Conservation (phyloP, 2,329 filamentous ascomycete species). For the Dactylellina haptotyla region DNA sequence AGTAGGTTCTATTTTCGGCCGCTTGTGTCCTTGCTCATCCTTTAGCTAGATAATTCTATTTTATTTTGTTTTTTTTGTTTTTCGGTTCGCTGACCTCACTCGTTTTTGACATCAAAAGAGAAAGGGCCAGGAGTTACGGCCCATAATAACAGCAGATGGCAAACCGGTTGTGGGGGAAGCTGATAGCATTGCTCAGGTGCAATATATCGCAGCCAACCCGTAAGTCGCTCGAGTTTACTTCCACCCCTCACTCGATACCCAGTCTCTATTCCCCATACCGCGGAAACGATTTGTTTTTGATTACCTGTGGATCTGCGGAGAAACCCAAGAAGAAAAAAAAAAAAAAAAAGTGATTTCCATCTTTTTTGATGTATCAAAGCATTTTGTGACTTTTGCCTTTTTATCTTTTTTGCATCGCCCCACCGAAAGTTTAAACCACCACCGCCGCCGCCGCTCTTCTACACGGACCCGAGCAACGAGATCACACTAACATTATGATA, state of each 20-base stretch:
- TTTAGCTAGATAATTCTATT: background rate
- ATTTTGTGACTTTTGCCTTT: slow-evolving; percentile 28
- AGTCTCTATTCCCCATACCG: background rate
- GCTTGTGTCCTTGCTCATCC: background rate
- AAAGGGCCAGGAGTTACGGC: slow-evolving; percentile 52
- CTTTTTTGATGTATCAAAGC: background rate
- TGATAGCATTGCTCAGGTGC: slow-evolving; percentile 51
- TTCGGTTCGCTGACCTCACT: slow-evolving; percentile 40
- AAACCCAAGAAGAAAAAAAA: background rate
- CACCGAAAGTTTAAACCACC: slow-evolving; percentile 25
- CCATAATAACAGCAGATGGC: slow-evolving; percentile 52
- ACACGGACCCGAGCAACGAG: background rate
- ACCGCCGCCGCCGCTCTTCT: background rate
- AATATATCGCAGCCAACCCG: slow-evolving; percentile 52
- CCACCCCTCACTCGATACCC: background rate
- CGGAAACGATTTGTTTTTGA: slow-evolving; percentile 17
- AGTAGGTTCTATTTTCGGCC: background rate
- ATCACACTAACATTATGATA: slow-evolving; percentile 38
- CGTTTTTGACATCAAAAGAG: slow-evolving; percentile 42
- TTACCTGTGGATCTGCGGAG: slow-evolving; percentile 13
- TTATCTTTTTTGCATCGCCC: slow-evolving; percentile 25
- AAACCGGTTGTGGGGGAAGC: slow-evolving; percentile 51
- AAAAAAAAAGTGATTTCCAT: background rate
- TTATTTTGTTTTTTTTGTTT: slow-evolving; percentile 14
- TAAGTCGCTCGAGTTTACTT: slow-evolving; percentile 36